Evolutionary conservation across 225 moss, liverwort and hornwort genomes (phyloP).

Genomic region (Pleurozium schreberi): DNA sequence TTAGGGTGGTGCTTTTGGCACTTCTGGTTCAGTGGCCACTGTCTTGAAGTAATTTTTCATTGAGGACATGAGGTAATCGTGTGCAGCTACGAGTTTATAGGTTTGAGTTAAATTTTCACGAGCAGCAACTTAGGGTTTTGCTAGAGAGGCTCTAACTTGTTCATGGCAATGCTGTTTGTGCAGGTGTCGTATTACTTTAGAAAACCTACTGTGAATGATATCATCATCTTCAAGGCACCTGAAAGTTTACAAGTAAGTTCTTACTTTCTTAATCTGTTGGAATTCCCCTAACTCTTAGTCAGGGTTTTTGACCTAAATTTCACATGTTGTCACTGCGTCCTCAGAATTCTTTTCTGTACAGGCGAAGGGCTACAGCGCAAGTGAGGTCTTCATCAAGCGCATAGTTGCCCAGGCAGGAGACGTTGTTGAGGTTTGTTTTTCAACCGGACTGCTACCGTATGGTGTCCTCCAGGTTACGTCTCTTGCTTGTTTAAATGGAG

Average conservation of each 20-base stretch:
- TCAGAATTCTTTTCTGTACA: neutral
- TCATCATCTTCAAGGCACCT: constrained; percentile 88
- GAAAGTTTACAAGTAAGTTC: constrained; percentile 66
- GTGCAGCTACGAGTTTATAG: neutral
- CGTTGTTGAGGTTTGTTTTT: constrained; percentile 53
- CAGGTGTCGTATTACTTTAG: constrained; percentile 96
- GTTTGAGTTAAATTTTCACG: neutral
- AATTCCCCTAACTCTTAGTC: neutral
- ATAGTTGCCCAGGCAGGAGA: constrained; percentile 85
- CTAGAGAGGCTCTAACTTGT: neutral
- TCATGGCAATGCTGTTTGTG: neutral
- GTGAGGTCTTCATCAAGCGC: constrained; percentile 93
- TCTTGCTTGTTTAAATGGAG: neutral
- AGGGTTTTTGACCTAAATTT: neutral
- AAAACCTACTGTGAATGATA: constrained; percentile 81
- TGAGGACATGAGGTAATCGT: neutral
- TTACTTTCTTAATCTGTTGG: neutral
- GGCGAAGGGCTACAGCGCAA: constrained; percentile 75
- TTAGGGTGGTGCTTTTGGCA: neutral
- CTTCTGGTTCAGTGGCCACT: neutral
- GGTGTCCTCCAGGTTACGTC: neutral
- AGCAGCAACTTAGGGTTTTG: neutral
- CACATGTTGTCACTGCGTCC: neutral
- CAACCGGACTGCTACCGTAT: neutral
- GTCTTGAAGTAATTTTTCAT: neutral